A percentile compares a stretch with the other conserved stretches of the same genome.
phyloP scores from a whole-genome alignment of 192 early-diverging fungal genomes.

The Chytriomyces sp. region DNA sequence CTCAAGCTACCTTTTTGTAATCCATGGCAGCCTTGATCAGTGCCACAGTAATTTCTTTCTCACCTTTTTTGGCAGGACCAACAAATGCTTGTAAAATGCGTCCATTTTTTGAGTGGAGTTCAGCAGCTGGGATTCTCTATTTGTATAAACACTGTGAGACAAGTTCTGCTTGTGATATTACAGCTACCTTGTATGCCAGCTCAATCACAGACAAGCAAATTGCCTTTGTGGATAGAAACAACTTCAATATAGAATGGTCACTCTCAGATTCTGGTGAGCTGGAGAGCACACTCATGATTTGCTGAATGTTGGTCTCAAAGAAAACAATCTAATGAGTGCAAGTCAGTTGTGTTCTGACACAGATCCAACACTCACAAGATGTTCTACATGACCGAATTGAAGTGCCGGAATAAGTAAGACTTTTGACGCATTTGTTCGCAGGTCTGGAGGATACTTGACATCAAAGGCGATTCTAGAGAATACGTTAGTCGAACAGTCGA shows the following conservation, averaged over 20 bases:
- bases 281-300: slow-evolving; percentile 55
- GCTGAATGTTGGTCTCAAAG: slow-evolving; percentile 51
- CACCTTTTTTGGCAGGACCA: slow-evolving; percentile 5
- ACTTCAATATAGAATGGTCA: slow-evolving; percentile 21
- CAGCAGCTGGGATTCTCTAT: slow-evolving; percentile 16
- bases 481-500: background rate
- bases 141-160: too few relatives aligned
- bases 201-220: slow-evolving; percentile 52
- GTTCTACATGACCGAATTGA: slow-evolving; percentile 37
- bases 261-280: slow-evolving; percentile 24
- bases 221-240: slow-evolving; percentile 42
- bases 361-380: too few relatives aligned
- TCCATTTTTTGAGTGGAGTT: slow-evolving; percentile 26
- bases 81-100: slow-evolving; percentile 18
- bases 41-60: slow-evolving; percentile 25
- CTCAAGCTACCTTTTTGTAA: slow-evolving; percentile 35
- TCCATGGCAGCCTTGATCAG: slow-evolving; percentile 28
- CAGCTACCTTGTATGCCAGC: slow-evolving; percentile 51
- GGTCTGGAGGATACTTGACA: slow-evolving; percentile 20
- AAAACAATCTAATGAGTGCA: too few relatives aligned
- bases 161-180: too few relatives aligned
- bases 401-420: slow-evolving; percentile 56
- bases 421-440: slow-evolving; percentile 52
- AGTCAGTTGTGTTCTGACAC: too few relatives aligned
- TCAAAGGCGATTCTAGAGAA: slow-evolving; percentile 33